A percentile compares a stretch with the other conserved stretches of the same genome.
Conservation (phyloP, 2,329 filamentous ascomycete species). For the Paecilomyces niveus region DNA sequence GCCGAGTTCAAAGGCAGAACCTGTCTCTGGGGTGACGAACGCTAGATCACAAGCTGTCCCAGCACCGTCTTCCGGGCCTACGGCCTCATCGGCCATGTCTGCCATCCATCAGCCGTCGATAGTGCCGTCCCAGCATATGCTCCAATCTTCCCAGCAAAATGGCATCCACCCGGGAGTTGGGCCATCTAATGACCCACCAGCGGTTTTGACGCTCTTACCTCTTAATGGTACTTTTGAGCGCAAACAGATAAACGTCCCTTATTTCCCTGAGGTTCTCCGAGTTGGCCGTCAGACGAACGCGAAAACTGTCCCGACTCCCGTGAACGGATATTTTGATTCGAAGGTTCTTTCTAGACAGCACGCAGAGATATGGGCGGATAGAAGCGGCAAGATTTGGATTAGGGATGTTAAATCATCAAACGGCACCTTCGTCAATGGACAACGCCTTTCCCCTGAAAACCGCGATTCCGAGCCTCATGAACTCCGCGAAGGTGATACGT, state of each 20-base stretch:
- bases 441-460: conserved; percentile 84
- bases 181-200: conserved; percentile 54
- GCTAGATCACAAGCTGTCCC: conserved; percentile 56
- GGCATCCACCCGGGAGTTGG: conserved; percentile 41
- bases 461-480: conserved; percentile 94
- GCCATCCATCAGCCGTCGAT: conserved; percentile 57
- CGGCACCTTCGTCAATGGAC: conserved; percentile 94
- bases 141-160: conserved; percentile 57
- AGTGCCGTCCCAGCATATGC: conserved; percentile 62
- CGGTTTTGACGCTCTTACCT: conserved; percentile 77
- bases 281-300: conserved; percentile 97
- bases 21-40: conserved; percentile 56
- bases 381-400: conserved; percentile 85
- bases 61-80: conserved; percentile 50
- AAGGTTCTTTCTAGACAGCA: conserved; percentile 96
- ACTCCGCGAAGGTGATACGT: conserved; percentile 78
- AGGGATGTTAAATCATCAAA: conserved; percentile 98
- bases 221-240: conserved; percentile 95
- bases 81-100: conserved; percentile 56
- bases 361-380: conserved; percentile 88
- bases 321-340: conserved; percentile 95
- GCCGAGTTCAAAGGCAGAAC: conserved; percentile 59
- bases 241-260: conserved; percentile 92
- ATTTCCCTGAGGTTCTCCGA: conserved; percentile 83
- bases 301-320: conserved; percentile 82